A percentile compares a stretch with the other conserved stretches of the same genome.
Evolutionary conservation across 1,139 yeast species (phyloP).

Genomic region (Meyerozyma carpophila): DNA sequence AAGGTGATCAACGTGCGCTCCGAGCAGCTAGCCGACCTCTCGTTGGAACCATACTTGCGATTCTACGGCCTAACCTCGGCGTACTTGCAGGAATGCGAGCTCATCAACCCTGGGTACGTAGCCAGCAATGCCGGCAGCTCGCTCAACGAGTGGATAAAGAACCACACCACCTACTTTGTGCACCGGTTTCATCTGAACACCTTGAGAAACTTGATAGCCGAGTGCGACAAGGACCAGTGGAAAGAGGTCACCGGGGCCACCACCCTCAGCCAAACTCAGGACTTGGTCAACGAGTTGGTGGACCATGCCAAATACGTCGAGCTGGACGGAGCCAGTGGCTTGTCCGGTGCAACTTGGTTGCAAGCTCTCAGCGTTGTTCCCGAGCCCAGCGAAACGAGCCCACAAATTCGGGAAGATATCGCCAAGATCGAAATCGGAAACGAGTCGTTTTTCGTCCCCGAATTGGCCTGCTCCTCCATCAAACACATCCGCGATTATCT

Average conservation of each 20-base stretch:
- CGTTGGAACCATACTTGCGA: slow-evolving; percentile 53
- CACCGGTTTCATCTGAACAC: slow-evolving; percentile 52
- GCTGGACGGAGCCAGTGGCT: slow-evolving; percentile 18
- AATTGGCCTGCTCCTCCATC: slow-evolving; percentile 30
- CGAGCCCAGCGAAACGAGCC: slow-evolving; percentile 8
- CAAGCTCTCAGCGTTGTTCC: slow-evolving; percentile 24
- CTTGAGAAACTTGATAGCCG: slow-evolving; percentile 37
- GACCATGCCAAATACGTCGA: slow-evolving; percentile 45
- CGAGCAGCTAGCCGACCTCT: slow-evolving; percentile 58
- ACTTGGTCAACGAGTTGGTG: slow-evolving; percentile 48
- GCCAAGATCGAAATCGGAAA: slow-evolving; percentile 34
- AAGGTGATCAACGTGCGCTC: slow-evolving; percentile 75
- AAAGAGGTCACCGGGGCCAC: slow-evolving; percentile 44
- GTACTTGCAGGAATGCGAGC: slow-evolving; percentile 80
- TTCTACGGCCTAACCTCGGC: slow-evolving; percentile 63
- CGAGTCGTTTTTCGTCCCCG: slow-evolving; percentile 40
- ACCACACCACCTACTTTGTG: slow-evolving; percentile 60
- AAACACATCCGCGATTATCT: slow-evolving; percentile 42
- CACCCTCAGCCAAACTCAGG: slow-evolving; percentile 37
- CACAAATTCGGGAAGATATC: slow-evolving; percentile 6
- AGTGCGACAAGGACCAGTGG: slow-evolving; percentile 75
- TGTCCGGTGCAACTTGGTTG: slow-evolving; percentile 44
- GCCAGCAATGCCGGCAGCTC: slow-evolving; percentile 45
- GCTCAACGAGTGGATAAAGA: slow-evolving; percentile 61
- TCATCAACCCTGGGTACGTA: slow-evolving; percentile 68